These are phyloP conservation scores for Globisporangium okanoganense DNA, from an alignment of 352 stramenopile species.

Conservation along the genomic window DNA sequence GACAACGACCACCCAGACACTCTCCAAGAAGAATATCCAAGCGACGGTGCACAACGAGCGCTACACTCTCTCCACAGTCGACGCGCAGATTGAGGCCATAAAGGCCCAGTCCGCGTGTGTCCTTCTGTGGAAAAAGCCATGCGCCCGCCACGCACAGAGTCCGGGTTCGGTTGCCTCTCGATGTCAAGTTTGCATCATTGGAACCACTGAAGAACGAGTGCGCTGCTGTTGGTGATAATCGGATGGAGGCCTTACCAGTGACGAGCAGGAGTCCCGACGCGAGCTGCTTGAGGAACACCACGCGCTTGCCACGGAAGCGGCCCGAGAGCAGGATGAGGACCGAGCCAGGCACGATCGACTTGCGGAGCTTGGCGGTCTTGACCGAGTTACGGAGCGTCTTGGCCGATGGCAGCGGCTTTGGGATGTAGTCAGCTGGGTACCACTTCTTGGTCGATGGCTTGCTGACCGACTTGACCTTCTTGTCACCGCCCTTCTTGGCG, in stretches of 20 bases:
- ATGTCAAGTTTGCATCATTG: slow-evolving; percentile 74
- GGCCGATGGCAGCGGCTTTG: slow-evolving; percentile 63
- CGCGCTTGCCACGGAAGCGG: slow-evolving; percentile 97
- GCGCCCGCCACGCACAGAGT: slow-evolving; percentile 5
- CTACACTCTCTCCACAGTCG: neutral
- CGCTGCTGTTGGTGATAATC: neutral
- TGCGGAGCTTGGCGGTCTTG: slow-evolving; percentile 93
- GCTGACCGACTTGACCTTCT: slow-evolving; percentile 62
- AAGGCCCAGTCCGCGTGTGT: slow-evolving; percentile 7
- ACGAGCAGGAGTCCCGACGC: slow-evolving; percentile 96
- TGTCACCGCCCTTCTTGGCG: slow-evolving; percentile 53
- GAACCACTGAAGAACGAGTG: slow-evolving; percentile 23
- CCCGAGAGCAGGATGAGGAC: slow-evolving; percentile 98
- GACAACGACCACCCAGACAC: slow-evolving; percentile 11
- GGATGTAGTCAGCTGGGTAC: slow-evolving; percentile 78
- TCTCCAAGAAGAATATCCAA: slow-evolving; percentile 3
- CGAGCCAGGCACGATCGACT: slow-evolving; percentile 95
- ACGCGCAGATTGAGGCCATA: slow-evolving; percentile 6
- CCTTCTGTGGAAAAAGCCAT: slow-evolving; percentile 1
- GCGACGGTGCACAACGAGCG: neutral
- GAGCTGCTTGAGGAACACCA: slow-evolving; percentile 98
- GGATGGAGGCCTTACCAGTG: slow-evolving; percentile 61
- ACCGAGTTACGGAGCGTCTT: slow-evolving; percentile 76
- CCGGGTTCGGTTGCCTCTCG: slow-evolving; percentile 35
- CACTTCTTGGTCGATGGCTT: slow-evolving; percentile 54